Evolutionary conservation across 2,329 filamentous ascomycete species (phyloP).

Genomic region (Conoideocrella luteorostrata): DNA sequence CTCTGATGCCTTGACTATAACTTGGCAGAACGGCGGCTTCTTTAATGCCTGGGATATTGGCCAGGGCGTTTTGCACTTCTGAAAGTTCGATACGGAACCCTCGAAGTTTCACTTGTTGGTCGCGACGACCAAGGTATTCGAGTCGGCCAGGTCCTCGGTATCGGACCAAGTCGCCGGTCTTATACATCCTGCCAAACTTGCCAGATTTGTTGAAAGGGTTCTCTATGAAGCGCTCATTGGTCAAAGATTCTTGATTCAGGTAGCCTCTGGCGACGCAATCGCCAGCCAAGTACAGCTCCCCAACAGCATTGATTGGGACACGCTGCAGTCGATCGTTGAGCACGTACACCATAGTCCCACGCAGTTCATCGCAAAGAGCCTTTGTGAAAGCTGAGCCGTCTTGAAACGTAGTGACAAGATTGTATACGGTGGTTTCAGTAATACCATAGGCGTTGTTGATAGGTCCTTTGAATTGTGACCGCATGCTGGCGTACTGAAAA

Average conservation of each 20-base stretch:
- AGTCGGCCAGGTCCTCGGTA: constrained; percentile 9
- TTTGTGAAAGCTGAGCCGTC: neutral
- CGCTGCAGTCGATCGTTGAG: constrained; percentile 6
- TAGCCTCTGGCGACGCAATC: constrained; percentile 7
- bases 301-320: constrained; percentile 5
- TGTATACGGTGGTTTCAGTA: constrained; percentile 2
- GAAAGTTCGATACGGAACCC: constrained; percentile 13
- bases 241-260: constrained; percentile 6
- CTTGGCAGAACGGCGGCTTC: constrained; percentile 8
- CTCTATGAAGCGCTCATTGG: constrained; percentile 4
- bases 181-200: constrained; percentile 8
- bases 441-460: constrained; percentile 3
- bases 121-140: constrained; percentile 13
- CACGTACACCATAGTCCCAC: neutral
- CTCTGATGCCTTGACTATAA: neutral
- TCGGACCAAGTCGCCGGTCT: constrained; percentile 12
- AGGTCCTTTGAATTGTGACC: neutral
- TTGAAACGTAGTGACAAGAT: constrained; percentile 1
- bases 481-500: neutral
- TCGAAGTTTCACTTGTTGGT: constrained; percentile 14
- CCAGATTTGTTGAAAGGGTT: constrained; percentile 1
- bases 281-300: constrained; percentile 8
- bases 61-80: constrained; percentile 10
- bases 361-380: neutral
- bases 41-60: constrained; percentile 4